Base-by-base conservation (phyloP, 257 asterid species). In the Solanum appendiculatum region DNA sequence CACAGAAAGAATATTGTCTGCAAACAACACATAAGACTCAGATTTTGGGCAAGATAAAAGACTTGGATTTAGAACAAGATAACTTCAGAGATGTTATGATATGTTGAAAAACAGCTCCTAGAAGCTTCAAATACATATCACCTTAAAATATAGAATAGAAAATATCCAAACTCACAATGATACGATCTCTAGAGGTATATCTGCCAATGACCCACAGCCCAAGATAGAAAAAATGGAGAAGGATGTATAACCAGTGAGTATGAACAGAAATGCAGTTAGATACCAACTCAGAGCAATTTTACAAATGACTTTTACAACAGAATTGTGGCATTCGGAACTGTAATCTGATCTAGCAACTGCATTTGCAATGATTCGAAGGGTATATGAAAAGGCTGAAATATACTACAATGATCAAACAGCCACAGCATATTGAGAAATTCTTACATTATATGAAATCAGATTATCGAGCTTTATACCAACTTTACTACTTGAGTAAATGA, bases 1-100 rank as follows among this genome's bases (percentile, higher is more conserved):
- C 99, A 97, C 48, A 97, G n/a, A 86, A 97, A 96, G 95, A 96
- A 94, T 75, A 96, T 83, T 70, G 99, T 95, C 99, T 97, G 96
- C 94, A 91, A 40, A 89, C 4, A 74, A 83, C 63, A 88, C 60
- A 87, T 25, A 27, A 46, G 66, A 81, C 4, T 5, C 8, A 25
- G 68, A 81, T 81, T 81, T 48, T 5, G 69, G 29, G 68, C 9
- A 44, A 44, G 64, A 78, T 15, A 40, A 40, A 27, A 78, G 39
- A 44, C 18, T 78, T 44, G 9, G 16, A 27, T 77, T 78, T 44
- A 44, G 37, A 44, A 15, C 44, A 81, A 31, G 68, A 21, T 48
- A 78, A 29, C 68, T 48, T 29, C 31, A 1, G n/a, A 31, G 29
- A 48, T 5, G 10, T 18, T 20, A 48, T 0, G 68, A 31, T 46